Evolutionary conservation across 257 asterid species (phyloP), one percentile per base, ranked within the genome.

Genomic region (Nicotiana tabacum): DNA sequence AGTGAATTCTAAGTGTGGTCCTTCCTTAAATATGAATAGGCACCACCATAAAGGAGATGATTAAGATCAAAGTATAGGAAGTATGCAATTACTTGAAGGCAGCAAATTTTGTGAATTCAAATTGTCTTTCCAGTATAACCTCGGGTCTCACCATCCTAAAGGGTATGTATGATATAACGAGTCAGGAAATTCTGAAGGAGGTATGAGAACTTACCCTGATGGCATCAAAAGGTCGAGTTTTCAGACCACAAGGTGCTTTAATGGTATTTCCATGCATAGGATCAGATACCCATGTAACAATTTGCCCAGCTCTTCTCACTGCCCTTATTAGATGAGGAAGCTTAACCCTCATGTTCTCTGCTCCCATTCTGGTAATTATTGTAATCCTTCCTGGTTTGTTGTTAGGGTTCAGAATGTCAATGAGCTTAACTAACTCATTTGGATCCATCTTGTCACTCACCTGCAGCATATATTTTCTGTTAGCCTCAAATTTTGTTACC

Each of bases 361-460:
- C 51, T 43, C 51, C 51, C 51, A 43, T 43, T 43, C 51, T 43
- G 51, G 12, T 43, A 43, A 43, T 43, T 43, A 43, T 43, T 9
- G 51, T 43, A 9, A 43, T 43, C 51, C 51, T 43, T 9, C 51
- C 51, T 2, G 51, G 12, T 43, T 81, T 81, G 77, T 81, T 81
- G 9, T 51, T 12, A 21, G 78, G 83, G 10, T 81, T 81, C 77
- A 81, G 51, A 33, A 81, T 66, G 1, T 66, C 43, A 30, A 81
- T 66, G 58, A 81, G 83, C 55, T 30, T 60, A 4, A 81, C 83
- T 7, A 81, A 56, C 2, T 30, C 83, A 13, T 46, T 55, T 48
- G 83, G 67, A 66, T 66, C 62, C 78, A 81, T 81, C 70, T 81
- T 66, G 62, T 81, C 77, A 51, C 78, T 81, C 65, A 65, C 78